phyloP scores from a whole-genome alignment of 345 rosid genomes.

The Gossypium herbaceum region DNA sequence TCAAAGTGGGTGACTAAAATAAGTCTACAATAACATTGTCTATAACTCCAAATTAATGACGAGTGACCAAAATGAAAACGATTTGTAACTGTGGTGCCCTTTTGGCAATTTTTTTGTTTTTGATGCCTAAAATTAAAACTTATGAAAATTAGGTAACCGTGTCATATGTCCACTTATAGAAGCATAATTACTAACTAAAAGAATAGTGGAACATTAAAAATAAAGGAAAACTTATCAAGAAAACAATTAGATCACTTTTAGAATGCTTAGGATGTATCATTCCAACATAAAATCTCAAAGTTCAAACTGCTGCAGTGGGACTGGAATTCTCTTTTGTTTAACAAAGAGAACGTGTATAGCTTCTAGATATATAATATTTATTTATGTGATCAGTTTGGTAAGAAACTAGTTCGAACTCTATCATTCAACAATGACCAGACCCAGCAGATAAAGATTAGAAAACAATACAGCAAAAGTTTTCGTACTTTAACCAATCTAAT shows the following conservation, averaged over 20 bases:
- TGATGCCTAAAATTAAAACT: too few species aligned
- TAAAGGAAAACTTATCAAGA: not conserved
- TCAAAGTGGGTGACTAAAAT: too few species aligned
- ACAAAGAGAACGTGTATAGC: not conserved
- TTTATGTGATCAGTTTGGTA: not conserved
- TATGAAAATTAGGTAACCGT: too few species aligned
- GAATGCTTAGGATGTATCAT: not conserved
- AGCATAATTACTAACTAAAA: not conserved
- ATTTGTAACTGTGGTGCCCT: too few species aligned
- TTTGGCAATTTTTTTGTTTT: too few species aligned
- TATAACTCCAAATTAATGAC: too few species aligned
- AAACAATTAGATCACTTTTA: not conserved
- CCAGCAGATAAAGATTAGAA: not conserved
- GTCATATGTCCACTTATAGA: not conserved
- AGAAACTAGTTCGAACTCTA: not conserved
- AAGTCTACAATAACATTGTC: too few species aligned
- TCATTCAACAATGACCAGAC: not conserved
- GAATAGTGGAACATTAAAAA: not conserved
- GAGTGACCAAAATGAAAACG: too few species aligned
- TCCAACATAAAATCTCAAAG: not conserved
- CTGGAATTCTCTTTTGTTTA: not conserved
- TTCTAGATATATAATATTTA: not conserved
- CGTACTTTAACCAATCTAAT: not conserved
- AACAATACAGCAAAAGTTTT: not conserved
- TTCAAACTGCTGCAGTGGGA: not conserved